These are phyloP conservation scores for Aureococcus anophagefferens DNA, from an alignment of 108 stramenopile genomes.

Conservation along the genomic window DNA sequence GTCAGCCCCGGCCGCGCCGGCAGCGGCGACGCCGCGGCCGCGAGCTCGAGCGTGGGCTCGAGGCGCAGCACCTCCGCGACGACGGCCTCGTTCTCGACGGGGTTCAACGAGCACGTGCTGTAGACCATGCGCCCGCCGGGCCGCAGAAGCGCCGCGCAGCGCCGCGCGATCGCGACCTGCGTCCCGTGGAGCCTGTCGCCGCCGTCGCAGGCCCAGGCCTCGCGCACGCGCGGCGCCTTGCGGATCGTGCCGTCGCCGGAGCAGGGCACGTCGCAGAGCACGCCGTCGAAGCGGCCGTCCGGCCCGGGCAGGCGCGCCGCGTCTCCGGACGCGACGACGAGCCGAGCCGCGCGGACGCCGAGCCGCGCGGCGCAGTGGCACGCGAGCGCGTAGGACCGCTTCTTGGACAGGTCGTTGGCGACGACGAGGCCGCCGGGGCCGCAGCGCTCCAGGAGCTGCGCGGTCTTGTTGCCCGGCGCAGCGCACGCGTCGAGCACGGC, in stretches of 20 bases:
- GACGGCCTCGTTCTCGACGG: slow-evolving; percentile 96
- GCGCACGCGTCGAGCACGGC: slow-evolving; percentile 90
- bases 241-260: slow-evolving; percentile 93
- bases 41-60: slow-evolving; percentile 24
- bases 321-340: too few species aligned
- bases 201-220: slow-evolving; percentile 47
- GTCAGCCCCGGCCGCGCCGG: too few species aligned
- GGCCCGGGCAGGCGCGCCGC: too few species aligned
- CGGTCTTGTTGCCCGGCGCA: slow-evolving; percentile 94
- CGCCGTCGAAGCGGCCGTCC: too few species aligned
- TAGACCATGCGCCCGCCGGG: slow-evolving; percentile 82
- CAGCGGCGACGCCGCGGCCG: slow-evolving; percentile 12
- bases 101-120: slow-evolving; percentile 92
- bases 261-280: slow-evolving; percentile 96
- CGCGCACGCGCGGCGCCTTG: slow-evolving; percentile 83
- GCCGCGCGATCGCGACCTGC: slow-evolving; percentile 40
- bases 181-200: slow-evolving; percentile 33
- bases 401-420: slow-evolving; percentile 86
- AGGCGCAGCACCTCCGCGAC: slow-evolving; percentile 58
- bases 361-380: slow-evolving; percentile 82
- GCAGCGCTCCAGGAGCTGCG: slow-evolving; percentile 86
- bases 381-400: slow-evolving; percentile 92
- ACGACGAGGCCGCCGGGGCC: slow-evolving; percentile 67
- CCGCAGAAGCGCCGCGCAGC: slow-evolving; percentile 38
- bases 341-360: too few species aligned